A percentile compares a stretch with the other conserved stretches of the same genome.
phyloP scores from a whole-genome alignment of 805 yeast species.

The Spathaspora passalidarum region DNA sequence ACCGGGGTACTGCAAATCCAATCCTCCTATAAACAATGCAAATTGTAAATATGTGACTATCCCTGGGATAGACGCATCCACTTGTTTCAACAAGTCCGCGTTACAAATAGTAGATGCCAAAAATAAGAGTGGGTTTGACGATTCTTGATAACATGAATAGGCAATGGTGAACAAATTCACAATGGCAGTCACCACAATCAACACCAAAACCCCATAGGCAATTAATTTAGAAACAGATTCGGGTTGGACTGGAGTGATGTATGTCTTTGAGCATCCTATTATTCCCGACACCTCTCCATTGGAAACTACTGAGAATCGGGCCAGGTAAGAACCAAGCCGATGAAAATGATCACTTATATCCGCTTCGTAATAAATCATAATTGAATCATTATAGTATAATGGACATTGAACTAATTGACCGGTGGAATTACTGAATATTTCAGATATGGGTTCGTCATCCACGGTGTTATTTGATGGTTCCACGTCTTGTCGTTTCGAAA shows the following conservation, averaged over 20 bases:
- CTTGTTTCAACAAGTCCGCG: slow-evolving; percentile 50
- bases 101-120: slow-evolving; percentile 59
- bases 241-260: slow-evolving; percentile 46
- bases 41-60: slow-evolving; percentile 56
- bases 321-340: slow-evolving; percentile 45
- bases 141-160: slow-evolving; percentile 57
- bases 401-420: slow-evolving; percentile 32
- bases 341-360: slow-evolving; percentile 37
- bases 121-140: slow-evolving; percentile 49
- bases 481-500: background rate
- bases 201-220: slow-evolving; percentile 34
- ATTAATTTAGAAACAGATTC: slow-evolving; percentile 30
- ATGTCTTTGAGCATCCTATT: slow-evolving; percentile 47
- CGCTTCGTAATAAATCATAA: slow-evolving; percentile 36
- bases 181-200: slow-evolving; percentile 39
- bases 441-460: background rate
- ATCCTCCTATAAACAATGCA: slow-evolving; percentile 53
- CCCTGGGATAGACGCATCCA: slow-evolving; percentile 52
- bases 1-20: slow-evolving; percentile 59
- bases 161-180: slow-evolving; percentile 40
- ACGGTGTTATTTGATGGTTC: background rate
- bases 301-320: slow-evolving; percentile 38
- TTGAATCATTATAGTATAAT: slow-evolving; percentile 33
- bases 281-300: slow-evolving; percentile 32
- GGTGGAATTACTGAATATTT: slow-evolving; percentile 22